Evolutionary conservation across 1,284 basidiomycete species (phyloP), one percentile per base, ranked within the genome.

Genomic region (Fomitopsis betulina): DNA sequence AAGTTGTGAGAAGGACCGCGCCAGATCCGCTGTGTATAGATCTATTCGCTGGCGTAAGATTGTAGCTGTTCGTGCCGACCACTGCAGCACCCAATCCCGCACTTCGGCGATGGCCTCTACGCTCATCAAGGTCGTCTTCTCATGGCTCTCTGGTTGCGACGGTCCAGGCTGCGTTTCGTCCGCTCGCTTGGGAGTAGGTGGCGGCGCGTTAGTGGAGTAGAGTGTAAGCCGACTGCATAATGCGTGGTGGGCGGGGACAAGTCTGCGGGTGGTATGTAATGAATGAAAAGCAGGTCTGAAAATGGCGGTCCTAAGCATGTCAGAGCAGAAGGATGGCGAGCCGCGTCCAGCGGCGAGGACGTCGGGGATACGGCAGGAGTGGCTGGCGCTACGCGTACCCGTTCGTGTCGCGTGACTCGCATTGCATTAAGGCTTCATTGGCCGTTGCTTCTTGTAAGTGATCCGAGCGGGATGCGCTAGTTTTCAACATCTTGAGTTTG

Each of bases 1-100:
- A 1, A 95, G 78, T 65, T 87, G 79, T 17, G 86, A 83, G 64
- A 96, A 84, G 10, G 80, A 83, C 17, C 76, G 73, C 60, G 81
- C 80, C 4, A 88, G 79, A 7, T 69, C 70, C 7, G 75, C 73
- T 0, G 87, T 85, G 63, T 87, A 80, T 45, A 75, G 75, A 69
- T 87, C 85, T 52, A 84, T 77, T 37, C 76, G 79, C 56, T 73
- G 74, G 47, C 84, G 81, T 50, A 87, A 39, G 35, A 7, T 17
- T 0, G 51, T 25, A 15, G 52, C 42, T n/a, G 56, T 52, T 30
- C n/a, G 15, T 27, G 53, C 53, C 5, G 53, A 45, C 53, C 42
- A 54, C 12, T 39, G 43, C 12, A 37, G 55, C 9, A 60, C 23
- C 12, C 56, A 56, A 10, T 57, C 56, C 51, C 51, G 42, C 40